Evolutionary conservation across 805 yeast species (phyloP).

Genomic region (Jamesozyma hellenica): DNA sequence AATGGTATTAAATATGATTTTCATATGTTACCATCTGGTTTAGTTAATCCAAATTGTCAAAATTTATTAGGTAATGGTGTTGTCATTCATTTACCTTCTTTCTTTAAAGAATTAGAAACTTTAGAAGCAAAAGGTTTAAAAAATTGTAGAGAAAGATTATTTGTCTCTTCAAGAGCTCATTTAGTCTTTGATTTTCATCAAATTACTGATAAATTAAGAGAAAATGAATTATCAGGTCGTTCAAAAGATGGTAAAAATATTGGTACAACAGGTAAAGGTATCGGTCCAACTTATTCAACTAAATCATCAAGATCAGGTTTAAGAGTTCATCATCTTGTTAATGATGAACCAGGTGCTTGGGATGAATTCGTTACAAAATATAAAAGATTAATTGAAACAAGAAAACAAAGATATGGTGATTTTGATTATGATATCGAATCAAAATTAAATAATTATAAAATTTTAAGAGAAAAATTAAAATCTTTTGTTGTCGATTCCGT

Average conservation of each 20-base stretch:
- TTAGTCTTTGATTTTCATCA: constrained; percentile 97
- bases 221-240: constrained; percentile 62
- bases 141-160: constrained; percentile 53
- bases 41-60: constrained; percentile 83
- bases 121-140: constrained; percentile 72
- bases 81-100: constrained; percentile 88
- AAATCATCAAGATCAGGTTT: constrained; percentile 95
- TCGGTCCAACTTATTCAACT: constrained; percentile 96
- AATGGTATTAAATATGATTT: constrained; percentile 83
- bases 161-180: constrained; percentile 89
- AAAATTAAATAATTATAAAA: constrained; percentile 69
- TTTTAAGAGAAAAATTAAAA: constrained; percentile 58
- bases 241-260: constrained; percentile 61
- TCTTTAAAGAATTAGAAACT: constrained; percentile 75
- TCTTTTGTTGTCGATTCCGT: constrained; percentile 95
- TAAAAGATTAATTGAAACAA: constrained; percentile 65
- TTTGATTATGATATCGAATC: constrained; percentile 78
- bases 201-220: constrained; percentile 89
- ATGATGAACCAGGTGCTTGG: constrained; percentile 88
- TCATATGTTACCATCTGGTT: constrained; percentile 98
- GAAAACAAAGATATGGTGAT: constrained; percentile 85
- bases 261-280: constrained; percentile 98
- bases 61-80: constrained; percentile 94
- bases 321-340: constrained; percentile 90
- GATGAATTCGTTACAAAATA: constrained; percentile 73